phyloP scores from a whole-genome alignment of 1,284 basidiomycete species.

The Irpex rosettiformis region DNA sequence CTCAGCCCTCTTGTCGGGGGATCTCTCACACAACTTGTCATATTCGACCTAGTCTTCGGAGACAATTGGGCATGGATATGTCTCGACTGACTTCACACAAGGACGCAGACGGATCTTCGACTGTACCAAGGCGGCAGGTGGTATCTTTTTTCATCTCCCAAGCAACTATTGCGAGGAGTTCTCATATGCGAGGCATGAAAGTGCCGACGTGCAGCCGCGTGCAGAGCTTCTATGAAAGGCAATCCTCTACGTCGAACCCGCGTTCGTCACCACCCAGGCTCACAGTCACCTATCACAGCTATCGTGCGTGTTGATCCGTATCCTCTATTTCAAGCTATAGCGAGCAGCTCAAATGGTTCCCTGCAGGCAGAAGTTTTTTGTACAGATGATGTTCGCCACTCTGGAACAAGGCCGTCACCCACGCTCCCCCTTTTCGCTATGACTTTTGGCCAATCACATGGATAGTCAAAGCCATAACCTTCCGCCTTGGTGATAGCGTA shows the following conservation, averaged over 20 bases:
- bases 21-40: background rate
- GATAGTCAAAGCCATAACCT: background rate
- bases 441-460: conserved; percentile 1
- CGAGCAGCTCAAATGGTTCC: background rate
- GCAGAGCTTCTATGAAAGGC: conserved; percentile 1
- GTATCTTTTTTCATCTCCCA: background rate
- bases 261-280: background rate
- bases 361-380: background rate
- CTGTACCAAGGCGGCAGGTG: background rate
- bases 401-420: background rate
- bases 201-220: background rate
- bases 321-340: background rate
- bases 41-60: background rate
- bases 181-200: background rate
- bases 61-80: background rate
- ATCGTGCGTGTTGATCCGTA: background rate
- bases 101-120: background rate
- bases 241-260: background rate
- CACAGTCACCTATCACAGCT: background rate
- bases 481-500: background rate
- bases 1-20: background rate
- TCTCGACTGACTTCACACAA: background rate
- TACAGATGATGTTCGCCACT: background rate
- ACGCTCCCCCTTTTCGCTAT: background rate
- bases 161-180: background rate